Evolutionary conservation across 768 basidiomycete genomes (phyloP).

Genomic region (Hericium coralloides): DNA sequence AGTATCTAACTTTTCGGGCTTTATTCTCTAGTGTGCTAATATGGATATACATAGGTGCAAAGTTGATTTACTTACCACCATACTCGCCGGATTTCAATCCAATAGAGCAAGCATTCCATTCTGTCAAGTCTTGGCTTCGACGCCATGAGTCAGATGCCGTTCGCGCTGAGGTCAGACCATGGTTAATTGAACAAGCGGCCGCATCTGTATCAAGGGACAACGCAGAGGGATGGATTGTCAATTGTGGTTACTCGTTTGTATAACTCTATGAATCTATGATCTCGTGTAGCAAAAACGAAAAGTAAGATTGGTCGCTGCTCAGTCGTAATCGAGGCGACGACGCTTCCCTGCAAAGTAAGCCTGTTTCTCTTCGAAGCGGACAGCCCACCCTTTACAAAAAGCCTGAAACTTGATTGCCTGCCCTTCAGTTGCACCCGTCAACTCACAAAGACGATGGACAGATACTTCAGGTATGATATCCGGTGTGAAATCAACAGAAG

Average conservation of each 20-base stretch:
- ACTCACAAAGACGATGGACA: conserved; percentile 9
- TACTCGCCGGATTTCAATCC: conserved; percentile 30
- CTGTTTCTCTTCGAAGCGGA: conserved; percentile 8
- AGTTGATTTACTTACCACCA: conserved; percentile 14
- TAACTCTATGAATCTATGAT: background rate
- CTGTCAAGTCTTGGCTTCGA: conserved; percentile 23
- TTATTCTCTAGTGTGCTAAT: background rate
- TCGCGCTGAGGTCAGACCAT: conserved; percentile 3
- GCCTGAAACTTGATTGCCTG: conserved; percentile 6
- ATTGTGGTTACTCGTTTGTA: background rate
- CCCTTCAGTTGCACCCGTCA: conserved; percentile 13
- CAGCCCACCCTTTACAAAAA: conserved; percentile 12
- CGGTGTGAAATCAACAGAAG: conserved; percentile 6
- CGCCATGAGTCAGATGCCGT: conserved; percentile 13
- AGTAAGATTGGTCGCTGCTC: background rate
- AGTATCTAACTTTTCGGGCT: background rate
- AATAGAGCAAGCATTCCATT: conserved; percentile 27
- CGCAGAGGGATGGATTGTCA: conserved; percentile 1
- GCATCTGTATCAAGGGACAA: background rate
- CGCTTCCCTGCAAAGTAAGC: background rate
- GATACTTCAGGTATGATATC: conserved; percentile 14
- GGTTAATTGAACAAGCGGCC: conserved; percentile 8
- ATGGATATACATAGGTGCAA: background rate
- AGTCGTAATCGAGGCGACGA: background rate
- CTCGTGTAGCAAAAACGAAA: background rate